Base-by-base conservation (phyloP, 331 rosid species). In the Acacia pycnantha region DNA sequence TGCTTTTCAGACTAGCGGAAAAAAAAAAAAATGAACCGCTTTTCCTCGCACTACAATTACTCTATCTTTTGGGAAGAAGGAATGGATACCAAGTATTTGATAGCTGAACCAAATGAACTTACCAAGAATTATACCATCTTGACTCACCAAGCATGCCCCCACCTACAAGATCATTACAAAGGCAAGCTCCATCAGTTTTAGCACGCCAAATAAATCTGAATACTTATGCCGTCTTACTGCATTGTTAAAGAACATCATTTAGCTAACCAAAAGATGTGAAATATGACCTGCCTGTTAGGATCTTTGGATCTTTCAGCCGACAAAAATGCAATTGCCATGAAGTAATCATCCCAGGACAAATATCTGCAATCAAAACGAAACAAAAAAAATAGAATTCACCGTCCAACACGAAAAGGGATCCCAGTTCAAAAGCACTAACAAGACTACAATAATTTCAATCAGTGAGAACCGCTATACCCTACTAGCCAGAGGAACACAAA, bases 251-350 rank as follows among this genome's bases (percentile, higher is more conserved):
- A 44, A 27, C 26, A 46, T 26, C 44, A 43, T 8, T 59, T 18
- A 76, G 4, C 29, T 13, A 43, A 4, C 59, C 22, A 77, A 65
- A 48, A 46, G 69, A 21, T 10, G 27, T 21, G 48, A 84, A 76
- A 62, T 69, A 85, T 86, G 81, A 95, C 98, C 98, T 95, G 98
- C 91, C 98, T 94, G 64, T 92, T 92, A 65, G 98, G 97, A 40
- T 95, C 97, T 88, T 95, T 93, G 81, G 99, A 93, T 86, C 99
- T 91, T 83, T 95, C 97, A 51, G 99, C 98, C 19, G 99, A 93
- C 84, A 95, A 84, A 88, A 95, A 95, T 8, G 99, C 99, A 79
- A 95, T 92, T 44, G 99, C 92, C 98, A 95, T 95, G 81, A 95
- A 93, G 82, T 95, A 95, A 77, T 95, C 99, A 87, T 95, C 99